Conservation (phyloP, 2,329 filamentous ascomycete species). For the Fusarium armeniacum region DNA sequence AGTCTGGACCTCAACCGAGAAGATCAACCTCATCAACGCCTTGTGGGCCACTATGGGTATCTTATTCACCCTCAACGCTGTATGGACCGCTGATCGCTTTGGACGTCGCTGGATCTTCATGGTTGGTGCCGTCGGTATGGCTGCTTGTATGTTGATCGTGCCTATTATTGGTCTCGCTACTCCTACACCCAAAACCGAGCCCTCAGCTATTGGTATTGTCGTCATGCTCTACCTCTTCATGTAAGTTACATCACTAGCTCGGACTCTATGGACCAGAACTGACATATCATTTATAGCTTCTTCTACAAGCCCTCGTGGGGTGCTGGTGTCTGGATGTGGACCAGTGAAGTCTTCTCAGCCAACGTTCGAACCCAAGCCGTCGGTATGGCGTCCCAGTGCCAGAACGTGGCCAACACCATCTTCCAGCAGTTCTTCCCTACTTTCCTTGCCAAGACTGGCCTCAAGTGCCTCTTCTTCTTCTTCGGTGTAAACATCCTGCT, state of each 20-base stretch:
- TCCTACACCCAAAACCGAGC: conserved; percentile 67
- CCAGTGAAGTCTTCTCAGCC: conserved; percentile 77
- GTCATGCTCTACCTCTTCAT: conserved; percentile 76
- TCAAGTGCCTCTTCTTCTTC: conserved; percentile 58
- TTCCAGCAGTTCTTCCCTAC: conserved; percentile 79
- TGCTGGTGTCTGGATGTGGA: conserved; percentile 79
- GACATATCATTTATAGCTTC: conserved; percentile 55
- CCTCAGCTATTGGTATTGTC: conserved; percentile 76
- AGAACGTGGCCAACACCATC: conserved; percentile 75
- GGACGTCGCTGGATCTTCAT: conserved; percentile 79
- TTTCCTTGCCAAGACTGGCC: conserved; percentile 70
- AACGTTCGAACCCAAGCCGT: conserved; percentile 80
- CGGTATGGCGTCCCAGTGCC: conserved; percentile 73
- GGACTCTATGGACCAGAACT: not conserved
- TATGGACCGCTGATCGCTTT: conserved; percentile 80
- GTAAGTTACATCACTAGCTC: conserved; percentile 24
- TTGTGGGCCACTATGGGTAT: conserved; percentile 81
- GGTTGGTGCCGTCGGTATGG: conserved; percentile 77
- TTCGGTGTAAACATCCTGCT: conserved; percentile 59
- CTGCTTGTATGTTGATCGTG: conserved; percentile 76
- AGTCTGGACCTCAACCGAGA: conserved; percentile 70
- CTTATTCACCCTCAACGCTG: conserved; percentile 78
- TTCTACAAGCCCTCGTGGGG: conserved; percentile 80
- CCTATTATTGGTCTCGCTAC: conserved; percentile 63
- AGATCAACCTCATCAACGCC: conserved; percentile 80